Conservation (phyloP, 2,329 filamentous ascomycete genomes). For the Lachnellula occidentalis region DNA sequence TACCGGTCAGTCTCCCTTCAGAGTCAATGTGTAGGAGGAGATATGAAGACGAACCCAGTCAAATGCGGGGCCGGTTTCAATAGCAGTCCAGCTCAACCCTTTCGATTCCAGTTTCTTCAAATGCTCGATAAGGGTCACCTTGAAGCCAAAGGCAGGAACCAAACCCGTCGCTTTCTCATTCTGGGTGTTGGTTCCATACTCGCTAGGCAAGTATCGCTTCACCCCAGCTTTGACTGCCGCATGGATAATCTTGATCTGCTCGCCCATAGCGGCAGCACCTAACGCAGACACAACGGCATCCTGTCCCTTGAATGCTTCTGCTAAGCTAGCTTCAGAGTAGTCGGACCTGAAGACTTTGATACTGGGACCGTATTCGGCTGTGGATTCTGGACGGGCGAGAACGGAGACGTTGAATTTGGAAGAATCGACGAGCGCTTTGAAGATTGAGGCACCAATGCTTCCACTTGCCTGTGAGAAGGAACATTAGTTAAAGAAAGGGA, state of each 20-base stretch:
- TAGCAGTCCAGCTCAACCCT: slow-evolving; percentile 31
- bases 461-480: slow-evolving; percentile 25
- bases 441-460: slow-evolving; percentile 27
- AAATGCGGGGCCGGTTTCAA: slow-evolving; percentile 24
- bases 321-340: slow-evolving; percentile 10
- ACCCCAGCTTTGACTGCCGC: slow-evolving; percentile 52
- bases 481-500: background rate
- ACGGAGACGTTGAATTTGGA: slow-evolving; percentile 30
- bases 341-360: slow-evolving; percentile 18
- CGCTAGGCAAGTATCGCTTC: slow-evolving; percentile 52
- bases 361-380: slow-evolving; percentile 19
- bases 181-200: slow-evolving; percentile 37
- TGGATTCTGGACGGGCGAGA: slow-evolving; percentile 29
- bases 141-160: slow-evolving; percentile 29
- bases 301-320: slow-evolving; percentile 26
- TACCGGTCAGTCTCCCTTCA: slow-evolving; percentile 3
- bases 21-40: slow-evolving; percentile 21
- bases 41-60: slow-evolving; percentile 15
- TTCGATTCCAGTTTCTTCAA: slow-evolving; percentile 23
- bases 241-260: slow-evolving; percentile 40
- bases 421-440: slow-evolving; percentile 27
- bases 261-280: background rate
- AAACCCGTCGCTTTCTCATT: slow-evolving; percentile 8
- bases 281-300: slow-evolving; percentile 20
- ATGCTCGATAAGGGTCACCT: slow-evolving; percentile 32